Conservation (phyloP, 176 grass and related monocot genomes). For the Hordeum marinum region DNA sequence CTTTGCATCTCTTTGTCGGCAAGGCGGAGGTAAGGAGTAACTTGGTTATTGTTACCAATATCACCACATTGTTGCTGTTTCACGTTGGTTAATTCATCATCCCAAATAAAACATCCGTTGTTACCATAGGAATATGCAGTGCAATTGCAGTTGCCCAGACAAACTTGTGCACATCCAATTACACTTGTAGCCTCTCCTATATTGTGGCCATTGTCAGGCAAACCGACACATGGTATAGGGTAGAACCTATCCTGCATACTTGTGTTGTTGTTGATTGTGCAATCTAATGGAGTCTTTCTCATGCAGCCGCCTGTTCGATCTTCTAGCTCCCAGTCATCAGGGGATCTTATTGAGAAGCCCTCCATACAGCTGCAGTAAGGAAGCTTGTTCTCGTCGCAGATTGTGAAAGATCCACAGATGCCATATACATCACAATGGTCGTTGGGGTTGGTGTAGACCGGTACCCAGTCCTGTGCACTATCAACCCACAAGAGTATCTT, state of each 20-base stretch:
- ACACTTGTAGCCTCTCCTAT: neutral
- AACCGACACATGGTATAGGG: neutral
- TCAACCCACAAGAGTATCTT: slow-evolving; percentile 30
- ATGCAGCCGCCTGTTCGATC: slow-evolving; percentile 18
- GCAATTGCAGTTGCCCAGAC: neutral
- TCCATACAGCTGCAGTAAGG: slow-evolving; percentile 3
- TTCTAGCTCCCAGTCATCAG: slow-evolving; percentile 6
- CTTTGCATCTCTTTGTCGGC: neutral
- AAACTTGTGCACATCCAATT: neutral
- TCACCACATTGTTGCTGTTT: neutral
- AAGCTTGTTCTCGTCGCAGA: neutral
- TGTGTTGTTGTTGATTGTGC: neutral
- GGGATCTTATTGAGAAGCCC: slow-evolving; percentile 5
- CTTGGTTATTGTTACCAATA: neutral
- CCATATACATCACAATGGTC: slow-evolving; percentile 5
- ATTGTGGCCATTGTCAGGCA: neutral
- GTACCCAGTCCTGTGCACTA: neutral
- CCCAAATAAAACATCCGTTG: neutral
- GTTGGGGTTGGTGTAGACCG: neutral
- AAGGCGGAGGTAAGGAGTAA: neutral
- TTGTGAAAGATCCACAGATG: neutral
- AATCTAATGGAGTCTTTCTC: neutral
- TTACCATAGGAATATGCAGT: neutral
- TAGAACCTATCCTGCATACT: neutral
- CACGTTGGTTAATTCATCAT: neutral